Evolutionary conservation across 345 rosid species (phyloP).

Genomic region (Passiflora organensis): DNA sequence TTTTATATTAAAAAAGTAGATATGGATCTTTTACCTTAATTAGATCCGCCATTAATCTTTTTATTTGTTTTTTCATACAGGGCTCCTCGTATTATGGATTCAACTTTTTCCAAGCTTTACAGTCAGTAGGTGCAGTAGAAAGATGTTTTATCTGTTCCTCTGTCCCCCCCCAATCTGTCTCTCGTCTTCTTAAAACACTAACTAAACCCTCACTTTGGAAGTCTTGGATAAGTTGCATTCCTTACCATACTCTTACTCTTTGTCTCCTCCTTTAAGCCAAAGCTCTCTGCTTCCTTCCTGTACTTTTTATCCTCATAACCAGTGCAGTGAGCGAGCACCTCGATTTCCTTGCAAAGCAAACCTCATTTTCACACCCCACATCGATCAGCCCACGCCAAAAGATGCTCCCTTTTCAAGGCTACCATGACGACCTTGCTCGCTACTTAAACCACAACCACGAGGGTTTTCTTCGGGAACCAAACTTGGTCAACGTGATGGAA

Average conservation of each 20-base stretch:
- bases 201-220: no score
- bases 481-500: constrained; percentile 15
- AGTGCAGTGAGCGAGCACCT: neutral
- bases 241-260: no score
- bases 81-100: no score
- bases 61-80: no score
- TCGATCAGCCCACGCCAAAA: neutral
- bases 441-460: constrained; percentile 1
- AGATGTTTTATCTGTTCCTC: neutral
- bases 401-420: constrained; percentile 31
- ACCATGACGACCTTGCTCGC: constrained; percentile 1
- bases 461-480: constrained; percentile 7
- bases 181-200: neutral
- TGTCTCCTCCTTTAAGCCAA: neutral
- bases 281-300: neutral
- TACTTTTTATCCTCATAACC: neutral
- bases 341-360: neutral
- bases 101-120: no score
- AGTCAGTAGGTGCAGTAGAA: no score
- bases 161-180: no score
- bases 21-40: no score
- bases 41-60: no score
- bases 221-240: no score
- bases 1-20: no score
- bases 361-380: neutral